Evolutionary conservation across 306 rosid genomes (phyloP).

Genomic region (Abrus pulchellus): DNA sequence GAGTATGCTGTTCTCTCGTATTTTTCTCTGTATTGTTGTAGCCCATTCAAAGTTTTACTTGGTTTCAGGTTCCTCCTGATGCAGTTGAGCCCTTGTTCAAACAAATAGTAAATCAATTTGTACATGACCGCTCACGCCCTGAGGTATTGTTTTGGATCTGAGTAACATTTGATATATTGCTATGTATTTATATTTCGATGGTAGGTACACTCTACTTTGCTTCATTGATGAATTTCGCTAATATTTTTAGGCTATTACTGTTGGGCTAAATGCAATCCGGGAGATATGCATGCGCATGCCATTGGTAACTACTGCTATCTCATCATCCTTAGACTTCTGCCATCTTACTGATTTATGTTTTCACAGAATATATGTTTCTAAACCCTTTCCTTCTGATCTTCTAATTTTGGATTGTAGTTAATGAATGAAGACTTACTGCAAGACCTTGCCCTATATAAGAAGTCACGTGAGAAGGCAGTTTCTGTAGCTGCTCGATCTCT

Average conservation of each 20-base stretch:
- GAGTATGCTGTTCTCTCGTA: constrained; percentile 9
- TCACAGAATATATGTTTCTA: background rate
- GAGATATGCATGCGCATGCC: constrained; percentile 91
- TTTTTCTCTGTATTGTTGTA: constrained; percentile 13
- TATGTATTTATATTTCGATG: constrained; percentile 2
- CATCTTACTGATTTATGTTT: background rate
- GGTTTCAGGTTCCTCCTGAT: constrained; percentile 87
- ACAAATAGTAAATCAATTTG: constrained; percentile 87
- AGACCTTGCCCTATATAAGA: constrained; percentile 95
- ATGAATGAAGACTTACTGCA: constrained; percentile 93
- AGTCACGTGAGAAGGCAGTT: constrained; percentile 91
- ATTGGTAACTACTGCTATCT: constrained; percentile 67
- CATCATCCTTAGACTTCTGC: constrained; percentile 30
- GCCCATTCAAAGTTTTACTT: constrained; percentile 41
- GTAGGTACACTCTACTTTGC: constrained; percentile 11
- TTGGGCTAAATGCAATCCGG: constrained; percentile 84
- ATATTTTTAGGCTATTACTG: constrained; percentile 83
- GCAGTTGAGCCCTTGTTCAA: constrained; percentile 85
- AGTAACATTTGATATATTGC: constrained; percentile 23
- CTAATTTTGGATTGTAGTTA: constrained; percentile 63
- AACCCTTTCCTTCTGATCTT: constrained; percentile 41
- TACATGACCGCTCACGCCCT: constrained; percentile 90
- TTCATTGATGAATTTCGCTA: constrained; percentile 44
- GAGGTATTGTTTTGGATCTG: constrained; percentile 66
- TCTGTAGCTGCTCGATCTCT: constrained; percentile 91